Base-by-base conservation (phyloP, 352 stramenopile genomes). In the Pythium sukuiense region DNA sequence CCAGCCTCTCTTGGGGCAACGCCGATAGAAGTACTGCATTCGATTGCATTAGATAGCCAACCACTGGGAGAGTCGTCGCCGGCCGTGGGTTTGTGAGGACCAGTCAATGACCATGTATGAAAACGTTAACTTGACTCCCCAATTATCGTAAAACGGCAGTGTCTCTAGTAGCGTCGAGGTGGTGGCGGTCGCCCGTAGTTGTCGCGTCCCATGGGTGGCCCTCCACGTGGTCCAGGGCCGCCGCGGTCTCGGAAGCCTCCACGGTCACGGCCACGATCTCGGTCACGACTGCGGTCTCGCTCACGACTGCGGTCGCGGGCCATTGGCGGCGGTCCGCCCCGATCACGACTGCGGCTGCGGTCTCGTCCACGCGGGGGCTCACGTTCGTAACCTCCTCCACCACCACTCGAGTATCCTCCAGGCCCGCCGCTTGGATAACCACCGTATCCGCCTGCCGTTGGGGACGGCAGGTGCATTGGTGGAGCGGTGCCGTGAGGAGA, bases 221-320 rank as follows among this genome's bases (percentile, higher is more conserved):
- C 35, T 32, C 49, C 24, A 4, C 60, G 35, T 6, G 43, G 29
- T 29, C 41, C 3, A 5, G 46, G 63, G 6, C 41, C 30, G 2
- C 33, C 63, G 18, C 66, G 65, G 61, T 71, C 62, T 3, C 63
- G 63, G 56, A 57, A 70, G 9, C 63, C 63, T 20, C 53, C 53
- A 20, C 61, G 61, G 61, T 59, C 50, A 14, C 59, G 60, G 9
- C 52, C 59, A 30, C 62, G 62, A 24, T 56, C 33, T 2, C 72
- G 72, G 54, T 63, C 57, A 26, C 71, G 60, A 11, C 54, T 49
- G 26, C 64, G 35, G 43, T 50, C 65, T 54, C 78, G 78, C 35
- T 79, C 78, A 24, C 78, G 76, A 30, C 67, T 74, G 12, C 81
- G 81, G 58, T 84, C 76, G 27, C 79, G 81, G 5, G 39, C 74